Base-by-base conservation (phyloP, 805 yeast species). In the Ogataea kodamae region DNA sequence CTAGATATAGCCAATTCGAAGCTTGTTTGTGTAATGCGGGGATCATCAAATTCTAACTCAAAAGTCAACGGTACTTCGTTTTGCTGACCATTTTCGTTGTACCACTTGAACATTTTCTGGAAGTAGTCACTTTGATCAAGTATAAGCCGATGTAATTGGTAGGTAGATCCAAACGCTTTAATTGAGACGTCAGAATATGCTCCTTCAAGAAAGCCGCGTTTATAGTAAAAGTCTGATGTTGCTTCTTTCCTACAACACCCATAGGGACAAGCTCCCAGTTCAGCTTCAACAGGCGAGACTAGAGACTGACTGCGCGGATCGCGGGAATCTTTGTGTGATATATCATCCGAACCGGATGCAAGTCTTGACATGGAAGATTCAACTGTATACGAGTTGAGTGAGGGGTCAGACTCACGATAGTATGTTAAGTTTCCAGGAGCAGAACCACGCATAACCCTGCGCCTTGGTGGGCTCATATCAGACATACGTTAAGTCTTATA, bases 81-180 rank as follows among this genome's bases (percentile, higher is more conserved):
- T 12, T 35, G 41, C n/a, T n/a, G n/a, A n/a, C n/a, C n/a, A 5
- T 33, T 33, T 7, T 32, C 36, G 10, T 30, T 28, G 1, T 56
- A 37, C 80, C 80, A 74, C 24, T 61, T 52, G 39, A 74, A 68
- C 28, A 74, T 40, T 3, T 69, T 58, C 11, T 59, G 52, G 46
- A 74, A 74, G 42, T 70, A 74, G 0, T 69, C 72, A 36, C 74
- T 60, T 35, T 70, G 58, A 32, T 62, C 62, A 25, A 74, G 52
- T 8, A 74, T 54, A 26, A 75, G 39, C 40, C 61, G 57, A 42
- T 74, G 81, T 2, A 75, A 49, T n/a, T 48, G 49, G 46, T 72
- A 75, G 10, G 53, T 54, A 15, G 56, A 53, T 3, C 61, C 67
- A 46, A 74, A 74, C 2, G 76, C 78, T 37, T 39, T 49, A 7